Conservation (phyloP, 164 flowering plant species). For the Stephania japonica region DNA sequence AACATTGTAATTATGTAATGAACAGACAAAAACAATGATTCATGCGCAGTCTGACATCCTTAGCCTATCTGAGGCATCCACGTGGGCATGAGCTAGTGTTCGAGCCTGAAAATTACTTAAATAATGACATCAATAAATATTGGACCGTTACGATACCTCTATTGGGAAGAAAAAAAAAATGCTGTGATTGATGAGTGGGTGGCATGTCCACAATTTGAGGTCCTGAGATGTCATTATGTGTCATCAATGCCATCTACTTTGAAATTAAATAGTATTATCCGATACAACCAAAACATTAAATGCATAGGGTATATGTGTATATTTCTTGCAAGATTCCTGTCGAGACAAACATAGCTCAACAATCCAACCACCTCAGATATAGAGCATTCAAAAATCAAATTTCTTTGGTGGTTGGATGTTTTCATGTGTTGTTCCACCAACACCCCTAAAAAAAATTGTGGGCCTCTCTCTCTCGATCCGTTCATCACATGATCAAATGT, state of each 20-base stretch:
- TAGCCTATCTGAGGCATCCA: no score
- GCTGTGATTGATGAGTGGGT: background rate
- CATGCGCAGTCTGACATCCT: no score
- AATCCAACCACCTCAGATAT: conserved; percentile 9
- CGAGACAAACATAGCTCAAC: conserved; percentile 17
- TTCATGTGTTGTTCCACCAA: conserved; percentile 5
- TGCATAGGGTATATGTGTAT: background rate
- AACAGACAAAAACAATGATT: no score
- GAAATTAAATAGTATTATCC: background rate
- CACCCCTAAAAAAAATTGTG: background rate
- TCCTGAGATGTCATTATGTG: background rate
- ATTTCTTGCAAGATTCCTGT: background rate
- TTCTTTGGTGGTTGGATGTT: conserved; percentile 8
- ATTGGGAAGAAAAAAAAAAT: no score
- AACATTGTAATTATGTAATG: no score
- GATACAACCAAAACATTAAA: background rate
- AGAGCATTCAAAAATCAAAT: conserved; percentile 6
- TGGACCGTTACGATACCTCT: no score
- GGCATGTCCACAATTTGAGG: conserved; percentile 1
- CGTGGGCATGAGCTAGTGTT: no score
- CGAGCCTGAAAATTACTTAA: no score
- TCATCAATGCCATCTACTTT: background rate
- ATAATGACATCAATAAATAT: no score
- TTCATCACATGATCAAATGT: no score
- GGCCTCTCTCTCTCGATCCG: background rate